Base-by-base conservation (phyloP, 2,329 filamentous ascomycete species). In the Fusarium nygamai region DNA sequence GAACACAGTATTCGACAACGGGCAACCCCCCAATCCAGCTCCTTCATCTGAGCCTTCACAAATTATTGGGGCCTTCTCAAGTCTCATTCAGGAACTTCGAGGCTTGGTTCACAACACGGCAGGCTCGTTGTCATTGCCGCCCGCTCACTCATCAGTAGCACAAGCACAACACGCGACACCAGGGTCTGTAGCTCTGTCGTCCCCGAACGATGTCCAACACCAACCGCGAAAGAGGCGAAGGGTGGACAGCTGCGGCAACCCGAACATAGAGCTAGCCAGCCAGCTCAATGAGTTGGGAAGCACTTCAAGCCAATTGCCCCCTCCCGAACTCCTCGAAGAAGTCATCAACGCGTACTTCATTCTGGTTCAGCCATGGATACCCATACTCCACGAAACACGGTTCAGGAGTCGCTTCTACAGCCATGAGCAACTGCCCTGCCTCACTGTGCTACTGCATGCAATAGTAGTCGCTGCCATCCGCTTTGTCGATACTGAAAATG, bases 341-440 rank as follows among this genome's bases (percentile, higher is more conserved):
- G 64, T 77, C 10, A 65, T 77, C 31, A 72, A 64, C 8, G 67
- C 75, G 1, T 77, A 77, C n/a, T 77, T 77, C 31, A 65, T 46
- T 7, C 9, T 71, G 8, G 67, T 77, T 8, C 75, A 77, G 33
- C 75, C 75, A 38, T 77, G 75, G 75, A 74, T 77, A 36, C 75
- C 75, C 0, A 65, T 77, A 0, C 36, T 77, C 0, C 75, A 77
- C 14, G 75, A 77, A n/a, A 77, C 75, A 1, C 71, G 71, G 1
- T 77, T 77, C 44, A 54, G 75, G 10, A 64, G 68, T 2, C 73
- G 75, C 5, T 74, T 77, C 16, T 67, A 74, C 17, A 77, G 64
- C 2, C 61, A 72, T 10, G 68, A 75, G 8, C 75, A 77, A 19
- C 34, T 73, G 14, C 73, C 73, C 4, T 67, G 38, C 4, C 61